These are phyloP conservation scores for Thelonectria discophora DNA, from an alignment of 2,329 filamentous ascomycete genomes.

Conservation along the genomic window DNA sequence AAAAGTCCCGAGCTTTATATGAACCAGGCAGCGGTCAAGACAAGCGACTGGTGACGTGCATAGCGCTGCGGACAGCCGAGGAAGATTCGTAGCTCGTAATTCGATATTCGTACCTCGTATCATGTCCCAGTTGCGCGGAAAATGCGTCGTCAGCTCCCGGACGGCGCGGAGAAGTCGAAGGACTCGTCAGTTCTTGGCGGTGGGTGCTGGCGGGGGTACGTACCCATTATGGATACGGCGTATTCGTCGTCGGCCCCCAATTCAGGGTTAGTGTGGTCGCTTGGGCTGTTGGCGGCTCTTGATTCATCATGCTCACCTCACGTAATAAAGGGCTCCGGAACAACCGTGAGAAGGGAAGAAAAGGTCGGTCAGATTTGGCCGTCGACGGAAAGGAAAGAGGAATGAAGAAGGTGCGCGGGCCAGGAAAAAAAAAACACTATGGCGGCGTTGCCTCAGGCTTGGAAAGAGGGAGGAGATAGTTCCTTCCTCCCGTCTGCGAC, in stretches of 20 bases:
- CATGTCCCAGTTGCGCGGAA: neutral
- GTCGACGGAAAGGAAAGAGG: neutral
- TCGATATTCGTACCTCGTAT: neutral
- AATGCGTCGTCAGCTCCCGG: conserved; percentile 21
- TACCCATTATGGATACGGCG: conserved; percentile 12
- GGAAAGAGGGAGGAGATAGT: no score
- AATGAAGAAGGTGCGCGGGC: conserved; percentile 2
- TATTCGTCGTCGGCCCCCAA: conserved; percentile 21
- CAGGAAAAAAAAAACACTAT: neutral
- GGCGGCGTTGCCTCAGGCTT: no score
- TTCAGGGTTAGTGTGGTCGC: conserved; percentile 23
- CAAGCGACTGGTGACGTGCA: neutral
- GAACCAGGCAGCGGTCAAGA: neutral
- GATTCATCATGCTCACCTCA: conserved; percentile 17
- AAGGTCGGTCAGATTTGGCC: neutral
- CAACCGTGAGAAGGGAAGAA: neutral
- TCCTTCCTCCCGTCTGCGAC: neutral
- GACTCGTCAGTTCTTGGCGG: neutral
- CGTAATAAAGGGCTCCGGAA: neutral
- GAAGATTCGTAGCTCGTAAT: neutral
- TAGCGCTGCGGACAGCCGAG: neutral
- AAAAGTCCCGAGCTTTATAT: conserved; percentile 15
- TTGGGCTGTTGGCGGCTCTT: neutral
- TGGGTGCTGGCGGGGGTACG: conserved; percentile 11
- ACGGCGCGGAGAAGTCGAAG: no score